These are phyloP conservation scores for Eustoma russellianum DNA, from an alignment of 257 asterid genomes.

Conservation along the genomic window DNA sequence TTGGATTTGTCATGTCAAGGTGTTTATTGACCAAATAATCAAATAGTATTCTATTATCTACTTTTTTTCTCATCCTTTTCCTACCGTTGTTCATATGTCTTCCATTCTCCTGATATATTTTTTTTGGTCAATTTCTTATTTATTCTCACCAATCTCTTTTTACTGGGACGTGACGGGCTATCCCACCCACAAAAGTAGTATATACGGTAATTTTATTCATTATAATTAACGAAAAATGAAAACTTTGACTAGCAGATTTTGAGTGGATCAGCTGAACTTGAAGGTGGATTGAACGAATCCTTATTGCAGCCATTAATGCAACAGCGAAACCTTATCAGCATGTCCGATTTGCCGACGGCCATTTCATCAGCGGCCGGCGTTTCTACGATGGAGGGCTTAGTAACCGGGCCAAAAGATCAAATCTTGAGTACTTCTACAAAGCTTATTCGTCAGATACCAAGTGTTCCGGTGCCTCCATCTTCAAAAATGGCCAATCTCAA, in stretches of 20 bases:
- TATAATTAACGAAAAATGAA: background rate
- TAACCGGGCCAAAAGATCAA: conserved; percentile 25
- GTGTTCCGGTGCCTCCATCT: conserved; percentile 66
- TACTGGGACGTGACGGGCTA: too few relatives aligned
- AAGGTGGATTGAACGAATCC: conserved; percentile 37
- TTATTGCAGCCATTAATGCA: conserved; percentile 22
- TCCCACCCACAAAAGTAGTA: too few relatives aligned
- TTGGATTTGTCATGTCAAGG: too few relatives aligned
- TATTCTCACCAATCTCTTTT: too few relatives aligned
- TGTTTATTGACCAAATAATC: too few relatives aligned
- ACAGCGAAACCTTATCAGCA: conserved; percentile 25
- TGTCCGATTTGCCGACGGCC: conserved; percentile 26
- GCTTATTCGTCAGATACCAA: conserved; percentile 55
- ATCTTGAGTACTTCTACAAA: conserved; percentile 24
- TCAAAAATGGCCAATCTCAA: conserved; percentile 68
- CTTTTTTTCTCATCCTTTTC: too few relatives aligned
- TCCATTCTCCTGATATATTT: too few relatives aligned
- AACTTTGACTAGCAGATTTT: conserved; percentile 27
- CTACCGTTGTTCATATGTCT: too few relatives aligned
- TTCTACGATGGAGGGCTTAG: conserved; percentile 21
- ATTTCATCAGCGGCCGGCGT: conserved; percentile 17
- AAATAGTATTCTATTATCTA: too few relatives aligned
- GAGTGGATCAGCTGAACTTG: conserved; percentile 23
- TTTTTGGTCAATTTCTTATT: too few relatives aligned
- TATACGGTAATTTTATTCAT: background rate